Evolutionary conservation across 192 early-diverging fungal species (phyloP), one percentile per base, ranked within the genome.

Genomic region (Coemansia sp.): DNA sequence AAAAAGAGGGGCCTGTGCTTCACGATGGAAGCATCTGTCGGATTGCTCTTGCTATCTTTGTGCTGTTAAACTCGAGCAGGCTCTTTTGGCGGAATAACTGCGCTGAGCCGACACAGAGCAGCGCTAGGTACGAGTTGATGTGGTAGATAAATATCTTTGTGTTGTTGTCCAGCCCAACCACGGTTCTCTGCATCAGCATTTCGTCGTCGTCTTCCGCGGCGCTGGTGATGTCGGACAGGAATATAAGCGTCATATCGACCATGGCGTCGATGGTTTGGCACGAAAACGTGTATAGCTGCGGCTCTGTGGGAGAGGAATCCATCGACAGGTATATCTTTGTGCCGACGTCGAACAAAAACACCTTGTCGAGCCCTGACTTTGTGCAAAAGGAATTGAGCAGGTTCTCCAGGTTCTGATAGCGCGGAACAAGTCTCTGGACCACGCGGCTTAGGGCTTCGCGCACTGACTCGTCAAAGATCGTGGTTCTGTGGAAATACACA

Each of bases 271-370:
- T 93, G 85, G 94, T 97, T 68, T 98, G 91, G 57, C 88, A 90
- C 58, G 94, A 94, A 57, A 98, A 87, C 78, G 91, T 89, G 75
- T 95, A 98, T 6, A 87, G 85, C 63, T 93, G 92, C 61, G 89
- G 81, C 36, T 90, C 89, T n/a, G 89, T 88, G 5, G 96, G 95
- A 9, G 94, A 93, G 58, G 86, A 87, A 60, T 98, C 96, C 5
- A 92, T 97, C 4, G 96, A 93, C 58, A 98, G 87, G 68, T 97
- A 98, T 28, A 97, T 89, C 67, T 95, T 95, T 18, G 91, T 90
- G 27, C 82, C 49, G 5, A 88, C 82, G 68, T 98, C 96, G 63
- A 98, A 94, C 52, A 98, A 75, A 66, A 95, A 97, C 22, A 92
- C 93, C 71, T 98, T 98, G 71, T 98, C 96, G 55, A 98, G 91